Evolutionary conservation across 495 filamentous ascomycete species (phyloP).

Genomic region (Clohesyomyces aquaticus): DNA sequence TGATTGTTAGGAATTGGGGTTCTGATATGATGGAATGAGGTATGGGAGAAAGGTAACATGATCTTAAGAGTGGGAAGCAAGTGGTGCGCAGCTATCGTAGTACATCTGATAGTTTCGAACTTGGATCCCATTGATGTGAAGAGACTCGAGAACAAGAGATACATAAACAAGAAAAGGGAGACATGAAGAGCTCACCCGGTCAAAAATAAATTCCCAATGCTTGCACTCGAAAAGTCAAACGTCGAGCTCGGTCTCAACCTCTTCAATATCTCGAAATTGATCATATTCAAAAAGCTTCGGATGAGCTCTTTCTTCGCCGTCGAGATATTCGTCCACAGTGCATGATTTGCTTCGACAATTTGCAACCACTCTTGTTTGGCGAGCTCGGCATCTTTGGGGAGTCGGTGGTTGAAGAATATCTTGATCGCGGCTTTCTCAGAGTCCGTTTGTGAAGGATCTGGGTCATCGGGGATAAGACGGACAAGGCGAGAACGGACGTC

Average conservation of each 20-base stretch:
- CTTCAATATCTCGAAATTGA: slow-evolving; percentile 92
- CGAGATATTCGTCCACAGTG: slow-evolving; percentile 74
- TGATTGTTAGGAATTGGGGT: not conserved
- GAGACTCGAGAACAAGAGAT: too few species aligned
- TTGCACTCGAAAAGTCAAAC: slow-evolving; percentile 87
- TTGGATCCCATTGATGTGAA: too few species aligned
- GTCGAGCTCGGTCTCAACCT: slow-evolving; percentile 73
- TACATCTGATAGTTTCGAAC: too few species aligned
- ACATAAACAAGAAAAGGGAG: too few species aligned
- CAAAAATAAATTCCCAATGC: slow-evolving; percentile 92
- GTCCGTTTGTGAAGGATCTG: slow-evolving; percentile 52
- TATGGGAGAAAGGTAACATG: not conserved
- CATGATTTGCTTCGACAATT: slow-evolving; percentile 79
- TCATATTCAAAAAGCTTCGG: slow-evolving; percentile 80
- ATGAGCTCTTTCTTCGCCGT: slow-evolving; percentile 89
- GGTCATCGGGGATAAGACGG: slow-evolving; percentile 73
- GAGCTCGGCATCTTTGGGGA: slow-evolving; percentile 58
- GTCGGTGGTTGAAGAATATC: slow-evolving; percentile 81
- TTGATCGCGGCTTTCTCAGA: slow-evolving; percentile 74
- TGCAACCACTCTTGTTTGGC: slow-evolving; percentile 80
- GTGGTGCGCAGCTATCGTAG: too few species aligned
- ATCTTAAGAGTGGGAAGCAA: not conserved
- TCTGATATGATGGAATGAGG: slow-evolving; percentile 51
- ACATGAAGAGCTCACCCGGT: slow-evolving; percentile 79
- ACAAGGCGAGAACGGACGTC: slow-evolving; percentile 88